These are phyloP conservation scores for Fagopyrum esculentum DNA, from an alignment of 148 eudicot species.

Conservation along the genomic window DNA sequence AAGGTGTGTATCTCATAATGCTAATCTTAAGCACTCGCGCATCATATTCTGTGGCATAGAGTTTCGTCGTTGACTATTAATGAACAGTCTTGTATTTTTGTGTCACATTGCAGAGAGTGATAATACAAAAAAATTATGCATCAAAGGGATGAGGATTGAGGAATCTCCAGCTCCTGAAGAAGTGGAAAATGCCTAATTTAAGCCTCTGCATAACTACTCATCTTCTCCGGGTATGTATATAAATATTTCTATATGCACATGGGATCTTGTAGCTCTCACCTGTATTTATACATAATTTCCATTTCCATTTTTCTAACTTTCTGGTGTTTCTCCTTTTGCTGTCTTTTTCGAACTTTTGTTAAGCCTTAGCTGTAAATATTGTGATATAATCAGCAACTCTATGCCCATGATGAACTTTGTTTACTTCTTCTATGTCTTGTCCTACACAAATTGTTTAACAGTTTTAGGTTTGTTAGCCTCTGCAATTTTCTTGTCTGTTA, in stretches of 20 bases:
- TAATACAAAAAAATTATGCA: constrained; percentile 1
- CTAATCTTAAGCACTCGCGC: too few relatives aligned
- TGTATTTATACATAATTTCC: background rate
- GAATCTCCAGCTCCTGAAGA: constrained; percentile 11
- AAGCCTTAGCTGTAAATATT: constrained; percentile 8
- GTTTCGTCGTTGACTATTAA: background rate
- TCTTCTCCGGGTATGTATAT: constrained; percentile 2
- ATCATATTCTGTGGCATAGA: background rate
- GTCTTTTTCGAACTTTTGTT: background rate
- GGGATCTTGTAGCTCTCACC: constrained; percentile 7
- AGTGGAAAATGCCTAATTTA: constrained; percentile 8
- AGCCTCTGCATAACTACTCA: background rate
- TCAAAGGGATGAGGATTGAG: background rate
- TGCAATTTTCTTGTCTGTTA: constrained; percentile 10
- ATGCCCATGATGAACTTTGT: constrained; percentile 4
- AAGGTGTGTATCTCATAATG: too few relatives aligned
- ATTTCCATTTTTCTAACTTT: background rate
- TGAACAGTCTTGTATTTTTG: background rate
- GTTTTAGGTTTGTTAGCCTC: constrained; percentile 5
- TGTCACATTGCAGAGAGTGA: background rate
- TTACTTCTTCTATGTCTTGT: constrained; percentile 4
- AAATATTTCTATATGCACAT: constrained; percentile 1
- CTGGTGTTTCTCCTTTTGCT: constrained; percentile 6
- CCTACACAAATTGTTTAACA: constrained; percentile 7
- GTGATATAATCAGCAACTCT: background rate